Conservation (phyloP, 331 rosid genomes). For the Arachis monticola region DNA sequence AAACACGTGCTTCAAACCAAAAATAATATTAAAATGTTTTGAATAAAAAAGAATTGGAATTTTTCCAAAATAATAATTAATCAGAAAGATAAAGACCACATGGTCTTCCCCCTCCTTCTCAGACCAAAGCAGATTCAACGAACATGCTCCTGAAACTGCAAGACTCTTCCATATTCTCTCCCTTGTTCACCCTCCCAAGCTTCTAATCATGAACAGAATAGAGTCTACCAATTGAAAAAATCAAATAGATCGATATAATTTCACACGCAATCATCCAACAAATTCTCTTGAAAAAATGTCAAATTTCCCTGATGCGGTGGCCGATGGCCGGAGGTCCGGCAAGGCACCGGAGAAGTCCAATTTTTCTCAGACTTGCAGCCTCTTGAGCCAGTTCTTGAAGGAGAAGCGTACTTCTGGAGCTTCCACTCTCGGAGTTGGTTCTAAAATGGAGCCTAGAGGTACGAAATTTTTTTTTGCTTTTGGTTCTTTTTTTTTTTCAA, state of each 20-base stretch:
- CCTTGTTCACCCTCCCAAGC: neutral
- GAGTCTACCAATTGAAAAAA: neutral
- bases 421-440: slow-evolving; percentile 36
- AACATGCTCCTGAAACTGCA: slow-evolving; percentile 35
- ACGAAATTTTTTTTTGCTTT: neutral
- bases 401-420: slow-evolving; percentile 64
- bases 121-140: slow-evolving; percentile 36
- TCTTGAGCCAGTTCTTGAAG: slow-evolving; percentile 76
- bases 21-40: neutral
- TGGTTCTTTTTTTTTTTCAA: neutral
- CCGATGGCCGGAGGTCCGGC: slow-evolving; percentile 42
- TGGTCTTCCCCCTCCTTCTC: slow-evolving; percentile 32
- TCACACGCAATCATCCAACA: neutral
- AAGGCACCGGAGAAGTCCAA: slow-evolving; percentile 64
- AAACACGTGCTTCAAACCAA: slow-evolving; percentile 71
- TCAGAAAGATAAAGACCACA: slow-evolving; percentile 39
- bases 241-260: slow-evolving; percentile 6
- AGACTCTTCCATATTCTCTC: slow-evolving; percentile 24
- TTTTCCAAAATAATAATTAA: neutral
- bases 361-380: slow-evolving; percentile 76
- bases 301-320: slow-evolving; percentile 27
- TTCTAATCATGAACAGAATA: neutral
- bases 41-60: neutral
- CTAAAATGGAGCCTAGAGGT: slow-evolving; percentile 63
- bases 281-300: slow-evolving; percentile 36